phyloP scores from a whole-genome alignment of 2,329 filamentous ascomycete genomes.

The Trichoderma arundinaceum region DNA sequence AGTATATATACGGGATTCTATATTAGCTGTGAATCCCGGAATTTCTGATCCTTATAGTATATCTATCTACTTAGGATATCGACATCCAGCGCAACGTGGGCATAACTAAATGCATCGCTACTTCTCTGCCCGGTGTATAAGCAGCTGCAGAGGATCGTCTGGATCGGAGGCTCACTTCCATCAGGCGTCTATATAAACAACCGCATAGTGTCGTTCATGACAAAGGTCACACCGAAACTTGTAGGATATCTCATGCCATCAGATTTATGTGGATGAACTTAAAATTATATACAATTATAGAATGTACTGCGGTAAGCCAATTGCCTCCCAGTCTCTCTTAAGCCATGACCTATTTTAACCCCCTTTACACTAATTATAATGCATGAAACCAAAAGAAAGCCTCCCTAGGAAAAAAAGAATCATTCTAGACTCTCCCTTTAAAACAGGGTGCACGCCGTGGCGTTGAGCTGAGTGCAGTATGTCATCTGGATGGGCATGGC shows the following conservation, averaged over 20 bases:
- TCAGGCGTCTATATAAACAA: no score
- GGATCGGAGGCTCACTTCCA: no score
- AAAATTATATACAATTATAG: slow-evolving; percentile 13
- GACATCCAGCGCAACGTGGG: no score
- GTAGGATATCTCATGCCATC: background rate
- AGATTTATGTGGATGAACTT: slow-evolving; percentile 2
- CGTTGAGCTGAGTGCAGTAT: slow-evolving; percentile 30
- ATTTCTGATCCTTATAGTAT: no score
- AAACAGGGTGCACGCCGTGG: slow-evolving; percentile 22
- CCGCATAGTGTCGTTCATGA: background rate
- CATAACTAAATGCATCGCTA: no score
- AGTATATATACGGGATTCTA: no score
- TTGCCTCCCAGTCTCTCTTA: slow-evolving; percentile 5
- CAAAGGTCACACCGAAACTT: background rate
- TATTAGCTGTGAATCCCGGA: no score
- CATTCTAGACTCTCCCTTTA: background rate
- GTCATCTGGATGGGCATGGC: slow-evolving; percentile 60
- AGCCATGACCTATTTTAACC: slow-evolving; percentile 12
- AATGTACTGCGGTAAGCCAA: slow-evolving; percentile 7
- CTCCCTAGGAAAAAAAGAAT: background rate
- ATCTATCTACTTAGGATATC: no score
- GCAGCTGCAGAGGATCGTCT: no score
- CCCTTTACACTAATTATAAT: slow-evolving; percentile 12
- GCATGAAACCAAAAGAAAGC: background rate
- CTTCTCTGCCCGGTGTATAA: no score